These are phyloP conservation scores for Taphrina sp. DNA, from an alignment of 1,139 yeast genomes.

Conservation along the genomic window DNA sequence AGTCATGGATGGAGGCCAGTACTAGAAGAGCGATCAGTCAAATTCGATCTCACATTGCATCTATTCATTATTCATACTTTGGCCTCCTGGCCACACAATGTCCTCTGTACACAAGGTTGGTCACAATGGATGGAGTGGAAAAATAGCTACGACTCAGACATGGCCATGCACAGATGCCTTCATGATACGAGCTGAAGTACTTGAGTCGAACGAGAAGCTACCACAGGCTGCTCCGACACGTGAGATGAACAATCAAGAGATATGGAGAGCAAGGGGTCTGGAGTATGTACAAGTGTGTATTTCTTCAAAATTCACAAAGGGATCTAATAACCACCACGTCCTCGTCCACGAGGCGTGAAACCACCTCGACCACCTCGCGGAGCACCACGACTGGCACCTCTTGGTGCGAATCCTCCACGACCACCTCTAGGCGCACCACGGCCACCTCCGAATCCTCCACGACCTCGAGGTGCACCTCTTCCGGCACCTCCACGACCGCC, in stretches of 20 bases:
- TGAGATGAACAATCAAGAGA: not conserved
- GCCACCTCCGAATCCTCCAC: constrained; percentile 45
- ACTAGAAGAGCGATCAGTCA: no score
- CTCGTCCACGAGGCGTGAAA: constrained; percentile 31
- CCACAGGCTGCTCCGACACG: no score
- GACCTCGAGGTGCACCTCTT: constrained; percentile 49
- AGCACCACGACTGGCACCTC: constrained; percentile 42
- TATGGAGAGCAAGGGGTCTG: not conserved
- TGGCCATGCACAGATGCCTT: no score
- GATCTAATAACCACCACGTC: constrained; percentile 34
- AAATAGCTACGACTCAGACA: no score
- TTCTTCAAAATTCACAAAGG: not conserved
- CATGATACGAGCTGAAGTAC: no score
- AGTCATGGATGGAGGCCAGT: no score
- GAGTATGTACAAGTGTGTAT: constrained; percentile 13
- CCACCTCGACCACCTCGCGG: constrained; percentile 37
- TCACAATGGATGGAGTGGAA: no score
- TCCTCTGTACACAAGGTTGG: no score
- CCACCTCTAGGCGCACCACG: constrained; percentile 46
- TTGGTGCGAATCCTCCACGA: constrained; percentile 45
- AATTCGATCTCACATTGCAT: no score
- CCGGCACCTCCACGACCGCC: constrained; percentile 52
- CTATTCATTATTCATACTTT: no score
- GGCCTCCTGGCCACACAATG: no score
- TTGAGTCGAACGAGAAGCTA: no score